Base-by-base conservation (phyloP, 352 stramenopile genomes). In the Albugo candida region DNA sequence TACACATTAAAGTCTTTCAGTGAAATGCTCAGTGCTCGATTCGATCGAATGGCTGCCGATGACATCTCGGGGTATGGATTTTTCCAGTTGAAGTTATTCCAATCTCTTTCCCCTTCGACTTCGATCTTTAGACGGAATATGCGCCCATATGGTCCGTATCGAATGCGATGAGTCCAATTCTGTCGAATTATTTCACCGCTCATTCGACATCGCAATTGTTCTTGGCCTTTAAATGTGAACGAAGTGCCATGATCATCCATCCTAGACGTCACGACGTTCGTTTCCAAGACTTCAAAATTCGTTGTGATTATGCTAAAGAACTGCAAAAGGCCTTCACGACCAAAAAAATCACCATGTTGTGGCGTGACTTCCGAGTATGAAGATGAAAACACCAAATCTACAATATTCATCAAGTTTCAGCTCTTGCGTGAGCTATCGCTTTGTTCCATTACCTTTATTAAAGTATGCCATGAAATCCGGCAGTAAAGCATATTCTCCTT, bases 1-100 rank as follows among this genome's bases (percentile, higher is more conserved):
- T 89, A 92, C 36, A 89, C 76, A 4, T 76, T 92, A 36, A 89
- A 92, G 41, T 89, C 79, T 50, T 89, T 87, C 54, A 92, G 74
- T 12, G 76, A 92, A 49, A 92, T 89, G 63, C 71, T 85, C 19
- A 89, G 56, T 52, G 76, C 82, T 13, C 76, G 69, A 50, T 78
- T 92, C 11, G 77, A 92, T 20, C 73, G 70, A 24, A 92, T 66
- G 2, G 79, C 76, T 0, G 77, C 75, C 36, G 85, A 71, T 10
- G 70, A 74, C 48, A 81, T 71, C 41, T 89, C 76, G 0, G 69
- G 69, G 55, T 84, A 88, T 27, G 76, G 75, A 37, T 83, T 85
- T 59, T 87, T 82, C 27, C 70, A 63, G 3, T 64, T 71, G 48
- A 92, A 84, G 16, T 53, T 55, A 43, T 87, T 87, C 79, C 76